These are phyloP conservation scores for Drechslerella coelobrocha DNA, from an alignment of 2,329 filamentous ascomycete species.

Conservation along the genomic window DNA sequence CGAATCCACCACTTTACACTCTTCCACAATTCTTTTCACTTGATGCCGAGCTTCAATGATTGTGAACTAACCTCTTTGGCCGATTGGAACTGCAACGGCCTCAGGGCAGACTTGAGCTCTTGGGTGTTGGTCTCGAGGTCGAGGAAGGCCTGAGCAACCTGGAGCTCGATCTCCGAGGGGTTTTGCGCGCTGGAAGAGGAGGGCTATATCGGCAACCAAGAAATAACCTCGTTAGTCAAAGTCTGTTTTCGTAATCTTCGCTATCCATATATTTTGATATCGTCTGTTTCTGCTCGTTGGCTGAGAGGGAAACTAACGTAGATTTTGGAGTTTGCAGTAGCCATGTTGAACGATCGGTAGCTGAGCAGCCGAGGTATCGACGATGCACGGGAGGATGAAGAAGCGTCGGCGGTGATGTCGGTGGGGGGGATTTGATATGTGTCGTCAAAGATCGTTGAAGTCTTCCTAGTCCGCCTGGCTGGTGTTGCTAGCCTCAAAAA, in stretches of 20 bases:
- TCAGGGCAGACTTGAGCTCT: slow-evolving; percentile 94
- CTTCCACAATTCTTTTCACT: not conserved
- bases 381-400: slow-evolving; percentile 28
- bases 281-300: not conserved
- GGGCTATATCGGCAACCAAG: slow-evolving; percentile 24
- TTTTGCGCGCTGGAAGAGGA: slow-evolving; percentile 79
- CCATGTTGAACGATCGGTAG: slow-evolving; percentile 51
- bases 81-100: slow-evolving; percentile 98
- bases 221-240: slow-evolving; percentile 37
- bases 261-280: slow-evolving; percentile 3
- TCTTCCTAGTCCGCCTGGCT: slow-evolving; percentile 28
- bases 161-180: slow-evolving; percentile 96
- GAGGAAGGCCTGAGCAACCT: slow-evolving; percentile 95
- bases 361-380: slow-evolving; percentile 47
- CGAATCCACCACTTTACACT: not conserved
- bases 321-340: slow-evolving; percentile 44
- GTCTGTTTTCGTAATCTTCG: slow-evolving; percentile 1
- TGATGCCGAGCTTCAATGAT: slow-evolving; percentile 24
- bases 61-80: slow-evolving; percentile 88
- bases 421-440: slow-evolving; percentile 1
- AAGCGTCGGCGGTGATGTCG: slow-evolving; percentile 25
- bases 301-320: slow-evolving; percentile 39
- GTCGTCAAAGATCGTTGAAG: slow-evolving; percentile 50
- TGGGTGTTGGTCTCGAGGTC: slow-evolving; percentile 99
- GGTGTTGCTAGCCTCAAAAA: slow-evolving; percentile 42